A percentile compares a stretch with the other conserved stretches of the same genome.
Evolutionary conservation across 331 rosid species (phyloP).

Genomic region (Quercus phellos): DNA sequence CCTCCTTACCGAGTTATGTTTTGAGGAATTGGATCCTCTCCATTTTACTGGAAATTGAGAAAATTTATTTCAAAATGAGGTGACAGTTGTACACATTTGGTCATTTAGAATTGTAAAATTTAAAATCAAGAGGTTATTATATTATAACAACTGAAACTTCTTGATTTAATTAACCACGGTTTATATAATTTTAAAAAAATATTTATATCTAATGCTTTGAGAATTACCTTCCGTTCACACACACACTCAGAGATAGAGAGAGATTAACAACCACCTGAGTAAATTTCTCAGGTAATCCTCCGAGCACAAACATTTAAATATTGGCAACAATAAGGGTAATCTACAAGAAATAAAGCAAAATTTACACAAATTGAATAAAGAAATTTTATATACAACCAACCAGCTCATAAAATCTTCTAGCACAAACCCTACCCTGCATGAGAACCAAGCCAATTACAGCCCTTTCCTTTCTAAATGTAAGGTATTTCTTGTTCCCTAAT

Average conservation of each 20-base stretch:
- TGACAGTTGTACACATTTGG: no score
- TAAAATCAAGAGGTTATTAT: no score
- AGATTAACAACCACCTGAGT: background rate
- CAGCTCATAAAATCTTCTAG: background rate
- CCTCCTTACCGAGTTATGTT: no score
- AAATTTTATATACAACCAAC: slow-evolving; percentile 28
- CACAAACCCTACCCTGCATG: background rate
- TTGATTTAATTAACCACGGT: no score
- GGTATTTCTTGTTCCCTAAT: background rate
- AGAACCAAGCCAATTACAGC: background rate
- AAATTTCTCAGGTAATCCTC: background rate
- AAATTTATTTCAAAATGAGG: no score
- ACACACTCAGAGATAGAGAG: background rate
- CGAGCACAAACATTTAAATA: slow-evolving; percentile 13
- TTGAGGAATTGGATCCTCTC: no score
- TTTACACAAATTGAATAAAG: slow-evolving; percentile 6
- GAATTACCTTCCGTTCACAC: background rate
- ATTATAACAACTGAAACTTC: no score
- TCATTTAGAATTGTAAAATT: no score
- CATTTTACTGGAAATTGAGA: no score
- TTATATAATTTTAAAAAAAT: no score
- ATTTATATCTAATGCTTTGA: no score
- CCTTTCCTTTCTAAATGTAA: background rate
- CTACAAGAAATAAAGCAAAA: slow-evolving; percentile 20
- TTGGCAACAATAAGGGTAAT: background rate